Percentiles rank a stretch among this genome's conserved stretches.
phyloP scores from a whole-genome alignment of 176 grass and related monocot genomes.

The Rhynchospora pubera region DNA sequence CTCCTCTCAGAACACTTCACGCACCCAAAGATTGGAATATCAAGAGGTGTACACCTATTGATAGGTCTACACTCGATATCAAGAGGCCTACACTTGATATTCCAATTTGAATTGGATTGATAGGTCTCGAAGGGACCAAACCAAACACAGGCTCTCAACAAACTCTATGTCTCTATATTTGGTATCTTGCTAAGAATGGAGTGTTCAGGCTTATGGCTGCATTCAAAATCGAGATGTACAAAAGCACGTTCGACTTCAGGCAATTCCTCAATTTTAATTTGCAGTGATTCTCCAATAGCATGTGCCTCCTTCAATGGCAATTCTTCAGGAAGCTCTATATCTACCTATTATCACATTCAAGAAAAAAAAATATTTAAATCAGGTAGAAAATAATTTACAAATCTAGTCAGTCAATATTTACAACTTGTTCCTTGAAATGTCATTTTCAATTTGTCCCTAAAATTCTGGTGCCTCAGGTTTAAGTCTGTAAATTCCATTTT shows the following conservation, averaged over 20 bases:
- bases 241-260: constrained; percentile 86
- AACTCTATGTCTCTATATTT: constrained; percentile 4
- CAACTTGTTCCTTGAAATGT: background rate
- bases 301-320: constrained; percentile 88
- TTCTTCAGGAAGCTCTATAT: constrained; percentile 93
- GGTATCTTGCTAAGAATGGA: constrained; percentile 81
- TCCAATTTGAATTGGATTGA: too few relatives aligned
- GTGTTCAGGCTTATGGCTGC: constrained; percentile 84
- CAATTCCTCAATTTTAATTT: constrained; percentile 90
- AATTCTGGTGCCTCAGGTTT: background rate
- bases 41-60: too few relatives aligned
- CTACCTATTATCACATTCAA: constrained; percentile 40
- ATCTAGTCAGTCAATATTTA: background rate
- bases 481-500: background rate
- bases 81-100: too few relatives aligned
- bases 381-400: background rate
- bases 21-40: too few relatives aligned
- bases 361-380: background rate
- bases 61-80: too few relatives aligned
- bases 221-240: constrained; percentile 88
- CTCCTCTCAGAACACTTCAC: too few relatives aligned
- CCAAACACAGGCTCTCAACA: background rate
- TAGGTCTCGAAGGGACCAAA: background rate
- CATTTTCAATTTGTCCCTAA: background rate
- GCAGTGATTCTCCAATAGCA: constrained; percentile 78